These are phyloP conservation scores for Acacia confusa DNA, from an alignment of 306 rosid genomes.

Conservation along the genomic window DNA sequence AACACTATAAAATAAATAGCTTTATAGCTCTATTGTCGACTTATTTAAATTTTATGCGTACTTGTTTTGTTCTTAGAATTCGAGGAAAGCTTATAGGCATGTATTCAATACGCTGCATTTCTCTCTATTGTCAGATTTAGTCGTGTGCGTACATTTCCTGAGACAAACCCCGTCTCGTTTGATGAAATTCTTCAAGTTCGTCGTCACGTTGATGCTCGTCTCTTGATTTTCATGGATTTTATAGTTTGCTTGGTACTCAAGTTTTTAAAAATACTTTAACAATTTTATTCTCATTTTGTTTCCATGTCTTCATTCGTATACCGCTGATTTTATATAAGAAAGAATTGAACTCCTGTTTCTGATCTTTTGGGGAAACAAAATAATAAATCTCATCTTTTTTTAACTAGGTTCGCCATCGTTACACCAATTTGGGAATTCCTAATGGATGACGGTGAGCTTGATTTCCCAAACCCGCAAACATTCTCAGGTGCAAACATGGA, in stretches of 20 bases:
- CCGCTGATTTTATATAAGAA: not conserved
- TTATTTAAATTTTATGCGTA: not conserved
- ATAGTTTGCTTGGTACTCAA: not conserved
- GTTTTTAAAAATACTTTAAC: not conserved
- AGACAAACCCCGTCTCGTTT: not conserved
- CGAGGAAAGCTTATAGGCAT: conserved; percentile 3
- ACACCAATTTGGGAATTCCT: conserved; percentile 10
- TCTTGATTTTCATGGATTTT: conserved; percentile 1
- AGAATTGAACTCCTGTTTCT: conserved; percentile 6
- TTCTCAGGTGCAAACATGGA: conserved; percentile 65
- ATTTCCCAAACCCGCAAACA: conserved; percentile 69
- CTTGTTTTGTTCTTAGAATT: conserved; percentile 7
- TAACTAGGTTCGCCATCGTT: conserved; percentile 16
- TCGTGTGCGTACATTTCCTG: not conserved
- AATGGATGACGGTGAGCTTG: conserved; percentile 95
- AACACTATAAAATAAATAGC: not conserved
- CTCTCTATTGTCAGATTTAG: not conserved
- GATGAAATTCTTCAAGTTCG: not conserved
- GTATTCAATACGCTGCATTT: not conserved
- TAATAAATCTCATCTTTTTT: not conserved
- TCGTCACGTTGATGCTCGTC: not conserved
- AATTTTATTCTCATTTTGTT: not conserved
- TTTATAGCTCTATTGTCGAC: not conserved
- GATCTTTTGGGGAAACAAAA: not conserved
- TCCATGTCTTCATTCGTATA: not conserved